Evolutionary conservation across 2,329 filamentous ascomycete species (phyloP), one percentile per base, ranked within the genome.

Genomic region (Botrytis hyacinthi): DNA sequence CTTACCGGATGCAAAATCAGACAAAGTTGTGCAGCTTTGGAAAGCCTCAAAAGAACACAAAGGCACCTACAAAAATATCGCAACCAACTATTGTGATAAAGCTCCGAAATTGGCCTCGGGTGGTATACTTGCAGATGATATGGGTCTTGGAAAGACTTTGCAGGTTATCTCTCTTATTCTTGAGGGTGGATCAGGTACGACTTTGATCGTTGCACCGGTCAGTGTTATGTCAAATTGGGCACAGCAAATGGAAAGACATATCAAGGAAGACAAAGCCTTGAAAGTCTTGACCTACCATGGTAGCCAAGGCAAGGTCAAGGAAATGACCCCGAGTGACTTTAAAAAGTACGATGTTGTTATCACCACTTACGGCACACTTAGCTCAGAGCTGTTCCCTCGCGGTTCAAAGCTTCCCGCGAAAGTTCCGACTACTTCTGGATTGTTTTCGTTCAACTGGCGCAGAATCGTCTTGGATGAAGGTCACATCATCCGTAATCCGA

Each of bases 171-270:
- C 93, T 71, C 83, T 97, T 51, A 91, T 97, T 72, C 83, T 95
- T 69, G 78, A 82, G 6, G 86, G 85, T 9, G 83, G 83, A 0
- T 80, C 84, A 3, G 90, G 89, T 5, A 84, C 90, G 1, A 97
- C 93, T 0, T 85, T 97, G 35, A 95, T 97, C 71, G 86, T 97
- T 72, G 90, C 93, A 0, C 94, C 94, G 0, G 87, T 97, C 9
- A 91, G 91, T 70, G 93, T 97, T 32, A 95, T 97, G 92, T 94
- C 91, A 79, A 97, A 97, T 78, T 97, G 94, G 94, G 89, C 89
- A 77, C 89, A 91, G 71, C 94, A 97, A 81, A 92, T 95, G 71
- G 85, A 88, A 75, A 86, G 87, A 54, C 94, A 97, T 79, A 87
- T 95, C 63, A 87, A 89, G 54, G 81, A 85, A 8, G 87, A 91